These are phyloP conservation scores for Heimioporus sp. DNA, from an alignment of 768 basidiomycete genomes.

Conservation along the genomic window DNA sequence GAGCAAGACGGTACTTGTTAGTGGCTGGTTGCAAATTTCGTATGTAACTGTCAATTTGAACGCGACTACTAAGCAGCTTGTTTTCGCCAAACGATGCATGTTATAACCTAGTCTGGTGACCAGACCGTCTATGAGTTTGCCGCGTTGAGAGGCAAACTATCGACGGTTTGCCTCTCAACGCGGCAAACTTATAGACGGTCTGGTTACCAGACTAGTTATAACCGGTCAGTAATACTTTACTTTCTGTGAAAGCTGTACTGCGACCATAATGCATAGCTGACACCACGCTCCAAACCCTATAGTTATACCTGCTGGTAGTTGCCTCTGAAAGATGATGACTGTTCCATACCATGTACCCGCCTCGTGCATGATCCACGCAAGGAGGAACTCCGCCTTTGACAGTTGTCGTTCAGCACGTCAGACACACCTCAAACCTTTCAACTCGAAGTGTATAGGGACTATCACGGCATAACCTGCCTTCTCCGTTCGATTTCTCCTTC, in stretches of 20 bases:
- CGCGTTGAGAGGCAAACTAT: too few relatives aligned
- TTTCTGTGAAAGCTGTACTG: too few relatives aligned
- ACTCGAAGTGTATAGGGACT: neutral
- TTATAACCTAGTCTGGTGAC: too few relatives aligned
- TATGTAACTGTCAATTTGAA: too few relatives aligned
- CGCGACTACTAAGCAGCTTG: too few relatives aligned
- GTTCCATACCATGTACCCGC: slow-evolving; percentile 16
- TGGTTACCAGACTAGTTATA: too few relatives aligned
- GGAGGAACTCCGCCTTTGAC: neutral
- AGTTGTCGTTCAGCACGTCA: slow-evolving; percentile 3
- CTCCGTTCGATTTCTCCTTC: neutral
- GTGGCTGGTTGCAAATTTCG: neutral
- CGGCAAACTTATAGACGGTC: too few relatives aligned
- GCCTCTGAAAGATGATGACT: neutral
- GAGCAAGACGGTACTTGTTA: neutral
- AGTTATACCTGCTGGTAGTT: neutral
- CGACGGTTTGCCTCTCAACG: too few relatives aligned
- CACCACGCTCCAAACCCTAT: neutral
- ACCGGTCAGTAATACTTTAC: too few relatives aligned
- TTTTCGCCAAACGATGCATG: too few relatives aligned
- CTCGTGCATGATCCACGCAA: slow-evolving; percentile 14
- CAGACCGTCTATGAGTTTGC: too few relatives aligned
- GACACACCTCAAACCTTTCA: neutral
- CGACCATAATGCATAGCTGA: too few relatives aligned
- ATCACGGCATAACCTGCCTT: neutral